Base-by-base conservation (phyloP, 1,284 basidiomycete species). In the Erythrobasidium hasegawianum region DNA sequence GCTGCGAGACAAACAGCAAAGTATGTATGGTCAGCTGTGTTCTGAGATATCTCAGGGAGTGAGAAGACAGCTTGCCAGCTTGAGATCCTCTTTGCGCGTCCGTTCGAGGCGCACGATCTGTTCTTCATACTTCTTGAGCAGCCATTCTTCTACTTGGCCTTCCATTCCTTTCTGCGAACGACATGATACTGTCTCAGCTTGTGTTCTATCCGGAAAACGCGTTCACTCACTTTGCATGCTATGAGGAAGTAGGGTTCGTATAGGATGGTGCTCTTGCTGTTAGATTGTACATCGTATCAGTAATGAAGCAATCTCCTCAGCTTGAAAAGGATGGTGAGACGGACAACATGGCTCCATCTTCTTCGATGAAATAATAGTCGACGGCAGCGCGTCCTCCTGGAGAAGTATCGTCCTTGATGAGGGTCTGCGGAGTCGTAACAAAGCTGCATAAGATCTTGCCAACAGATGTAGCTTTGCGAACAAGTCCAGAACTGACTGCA, bases 361-460 rank as follows among this genome's bases (percentile, higher is more conserved):
- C 94, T 79, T 97, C 87, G 72, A 98, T 92, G 74, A 99, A 98
- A 78, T 97, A 97, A 73, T 87, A 97, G 75, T 99, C 95, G 10
- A 99, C 94, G 10, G 88, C 93, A 4, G 90, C 88, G 71, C 86
- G 87, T 16, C 92, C 92, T 13, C 83, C 83, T 7, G 88, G 83
- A 80, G 86, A 86, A 50, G 88, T 86, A 1, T 89, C 80, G 73
- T 94, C 91, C 76, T 90, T 88, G 18, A 96, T 77, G 3, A 96
- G 79, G 0, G 92, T 97, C 86, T 92, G 66, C 14, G 11, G 18
- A 13, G 54, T 33, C 24, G 26, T n/a, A 33, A 16, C 47, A 38
- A 22, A 38, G 47, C 11, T 10, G 16, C 29, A 39, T 64, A n/a
- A 64, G 60, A 40, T 45, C 43, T 27, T 8, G 4, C 22, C 10